Percentiles rank a stretch among this genome's conserved stretches.
Evolutionary conservation across 768 basidiomycete species (phyloP).

Genomic region (Suillus spraguei): DNA sequence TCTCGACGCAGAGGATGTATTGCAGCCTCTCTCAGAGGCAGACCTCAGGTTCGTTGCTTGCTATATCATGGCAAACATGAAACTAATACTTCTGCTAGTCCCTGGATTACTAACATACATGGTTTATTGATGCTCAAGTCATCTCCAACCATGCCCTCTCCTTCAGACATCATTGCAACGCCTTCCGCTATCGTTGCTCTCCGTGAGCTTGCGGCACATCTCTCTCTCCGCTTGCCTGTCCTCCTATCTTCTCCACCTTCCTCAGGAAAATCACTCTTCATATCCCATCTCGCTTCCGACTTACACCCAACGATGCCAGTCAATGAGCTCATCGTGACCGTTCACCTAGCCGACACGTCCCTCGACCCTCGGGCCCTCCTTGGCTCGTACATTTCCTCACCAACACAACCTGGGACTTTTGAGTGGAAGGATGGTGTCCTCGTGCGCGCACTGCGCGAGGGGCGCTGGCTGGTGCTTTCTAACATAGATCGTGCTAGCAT

Average conservation of each 20-base stretch:
- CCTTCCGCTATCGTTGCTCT: constrained; percentile 60
- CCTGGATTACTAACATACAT: constrained; percentile 59
- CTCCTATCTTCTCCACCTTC: constrained; percentile 87
- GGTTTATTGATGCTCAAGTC: constrained; percentile 67
- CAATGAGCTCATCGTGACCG: constrained; percentile 73
- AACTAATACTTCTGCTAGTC: constrained; percentile 39
- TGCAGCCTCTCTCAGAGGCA: constrained; percentile 39
- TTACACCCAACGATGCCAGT: constrained; percentile 53
- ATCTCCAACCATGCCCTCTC: constrained; percentile 26
- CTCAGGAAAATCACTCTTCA: constrained; percentile 81
- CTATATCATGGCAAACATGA: constrained; percentile 1
- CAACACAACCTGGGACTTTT: constrained; percentile 81
- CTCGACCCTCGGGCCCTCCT: constrained; percentile 92
- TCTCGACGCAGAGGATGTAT: constrained; percentile 35
- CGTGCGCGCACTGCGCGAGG: constrained; percentile 85
- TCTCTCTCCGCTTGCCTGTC: constrained; percentile 72
- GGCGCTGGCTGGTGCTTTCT: constrained; percentile 91
- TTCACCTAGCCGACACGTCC: constrained; percentile 94
- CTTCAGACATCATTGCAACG: constrained; percentile 60
- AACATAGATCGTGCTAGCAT: constrained; percentile 89
- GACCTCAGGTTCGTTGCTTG: constrained; percentile 56
- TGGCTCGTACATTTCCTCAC: constrained; percentile 91
- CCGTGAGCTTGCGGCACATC: constrained; percentile 59
- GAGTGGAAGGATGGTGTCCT: constrained; percentile 97
- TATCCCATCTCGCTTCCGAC: constrained; percentile 72